These are phyloP conservation scores for Aureobasidium sp. DNA, from an alignment of 2,329 filamentous ascomycete genomes.

Conservation along the genomic window DNA sequence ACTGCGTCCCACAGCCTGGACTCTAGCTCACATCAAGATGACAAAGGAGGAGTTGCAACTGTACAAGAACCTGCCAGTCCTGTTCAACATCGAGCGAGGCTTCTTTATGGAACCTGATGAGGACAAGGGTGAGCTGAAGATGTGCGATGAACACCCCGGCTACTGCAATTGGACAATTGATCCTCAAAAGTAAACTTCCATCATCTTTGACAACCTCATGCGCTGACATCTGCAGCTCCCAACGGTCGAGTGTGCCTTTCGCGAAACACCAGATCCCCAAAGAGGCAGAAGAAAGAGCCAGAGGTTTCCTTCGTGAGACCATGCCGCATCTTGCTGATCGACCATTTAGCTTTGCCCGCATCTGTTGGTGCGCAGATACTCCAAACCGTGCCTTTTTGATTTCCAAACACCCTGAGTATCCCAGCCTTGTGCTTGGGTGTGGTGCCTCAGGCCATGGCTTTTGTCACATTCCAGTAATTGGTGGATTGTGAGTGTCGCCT, in stretches of 20 bases:
- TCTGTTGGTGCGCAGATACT: slow-evolving; percentile 54
- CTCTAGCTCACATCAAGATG: slow-evolving; percentile 46
- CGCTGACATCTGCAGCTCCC: slow-evolving; percentile 17
- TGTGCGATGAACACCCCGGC: slow-evolving; percentile 52
- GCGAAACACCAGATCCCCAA: slow-evolving; percentile 42
- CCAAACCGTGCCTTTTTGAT: slow-evolving; percentile 50
- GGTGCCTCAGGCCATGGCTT: slow-evolving; percentile 50
- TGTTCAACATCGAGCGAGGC: slow-evolving; percentile 42
- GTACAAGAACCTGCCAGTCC: slow-evolving; percentile 45
- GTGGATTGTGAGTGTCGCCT: slow-evolving; percentile 40
- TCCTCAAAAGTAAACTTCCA: background rate
- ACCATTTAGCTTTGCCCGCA: slow-evolving; percentile 45
- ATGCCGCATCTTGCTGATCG: slow-evolving; percentile 49
- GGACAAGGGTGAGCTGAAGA: slow-evolving; percentile 41
- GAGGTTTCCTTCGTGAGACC: slow-evolving; percentile 40
- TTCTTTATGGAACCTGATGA: slow-evolving; percentile 47
- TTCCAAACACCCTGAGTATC: slow-evolving; percentile 40
- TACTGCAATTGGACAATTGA: slow-evolving; percentile 44
- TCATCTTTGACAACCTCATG: background rate
- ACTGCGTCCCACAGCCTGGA: slow-evolving; percentile 49
- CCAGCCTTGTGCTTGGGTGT: slow-evolving; percentile 42
- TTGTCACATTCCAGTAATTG: slow-evolving; percentile 47
- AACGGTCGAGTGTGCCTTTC: slow-evolving; percentile 30
- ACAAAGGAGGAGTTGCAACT: slow-evolving; percentile 37
- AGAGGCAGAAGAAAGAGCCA: slow-evolving; percentile 41